Evolutionary conservation across 164 flowering plant species (phyloP).

Genomic region (Vitis riparia): DNA sequence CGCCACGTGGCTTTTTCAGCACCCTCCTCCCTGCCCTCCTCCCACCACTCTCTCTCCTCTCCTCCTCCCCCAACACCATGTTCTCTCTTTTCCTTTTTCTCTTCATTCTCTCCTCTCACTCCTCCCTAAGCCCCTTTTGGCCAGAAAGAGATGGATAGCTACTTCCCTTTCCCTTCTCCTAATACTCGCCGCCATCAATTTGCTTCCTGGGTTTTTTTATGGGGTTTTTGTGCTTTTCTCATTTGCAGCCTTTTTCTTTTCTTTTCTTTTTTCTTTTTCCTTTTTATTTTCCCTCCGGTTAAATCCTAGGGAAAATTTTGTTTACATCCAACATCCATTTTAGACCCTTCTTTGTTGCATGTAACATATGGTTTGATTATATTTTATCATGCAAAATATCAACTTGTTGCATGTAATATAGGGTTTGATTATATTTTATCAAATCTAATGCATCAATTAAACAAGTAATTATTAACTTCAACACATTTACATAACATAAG

Average conservation of each 20-base stretch:
- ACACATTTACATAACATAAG: too few species aligned
- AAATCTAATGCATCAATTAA: too few species aligned
- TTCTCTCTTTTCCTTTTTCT: not conserved
- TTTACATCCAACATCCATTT: not conserved
- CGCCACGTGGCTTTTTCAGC: slow-evolving; percentile 40
- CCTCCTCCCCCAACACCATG: slow-evolving; percentile 5
- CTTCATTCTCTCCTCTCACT: not conserved
- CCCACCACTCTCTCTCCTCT: not conserved
- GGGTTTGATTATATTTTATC: too few species aligned
- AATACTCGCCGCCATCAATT: slow-evolving; percentile 4
- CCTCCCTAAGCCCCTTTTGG: not conserved
- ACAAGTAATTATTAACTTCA: too few species aligned
- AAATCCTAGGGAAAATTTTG: not conserved
- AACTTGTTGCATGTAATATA: too few species aligned
- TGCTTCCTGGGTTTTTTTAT: not conserved
- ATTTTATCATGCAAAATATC: too few species aligned
- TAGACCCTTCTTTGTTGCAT: not conserved
- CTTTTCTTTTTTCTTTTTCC: slow-evolving; percentile 1
- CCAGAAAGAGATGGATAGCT: not conserved
- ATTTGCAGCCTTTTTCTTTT: not conserved
- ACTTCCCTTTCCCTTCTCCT: not conserved
- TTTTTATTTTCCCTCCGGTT: not conserved
- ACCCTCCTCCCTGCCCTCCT: slow-evolving; percentile 7
- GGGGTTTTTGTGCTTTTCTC: not conserved
- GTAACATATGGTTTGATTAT: not conserved